Base-by-base conservation (phyloP, 73 alveolate genomes). In the Symbiodinium pilosum region DNA sequence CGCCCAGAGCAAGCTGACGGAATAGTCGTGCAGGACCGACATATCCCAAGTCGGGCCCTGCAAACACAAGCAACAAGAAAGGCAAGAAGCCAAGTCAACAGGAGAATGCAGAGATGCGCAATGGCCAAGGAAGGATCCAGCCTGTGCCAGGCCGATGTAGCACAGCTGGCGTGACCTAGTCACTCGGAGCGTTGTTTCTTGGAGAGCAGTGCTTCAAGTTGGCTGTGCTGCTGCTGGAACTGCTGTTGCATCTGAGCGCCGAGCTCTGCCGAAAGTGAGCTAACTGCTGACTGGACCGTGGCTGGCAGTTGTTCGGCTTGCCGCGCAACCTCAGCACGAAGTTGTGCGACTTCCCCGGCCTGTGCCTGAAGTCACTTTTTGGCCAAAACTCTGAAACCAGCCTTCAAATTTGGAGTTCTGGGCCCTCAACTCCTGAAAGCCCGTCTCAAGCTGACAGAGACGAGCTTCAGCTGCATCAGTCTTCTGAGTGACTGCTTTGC, bases 101-200 rank as follows among this genome's bases (percentile, higher is more conserved):
- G n/a, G n/a, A n/a, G n/a, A n/a, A n/a, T n/a, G n/a, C n/a, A n/a
- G n/a, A n/a, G n/a, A n/a, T n/a, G n/a, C n/a, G n/a, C n/a, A n/a
- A n/a, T n/a, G n/a, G n/a, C n/a, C n/a, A n/a, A n/a, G 11, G 71
- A 26, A 4, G n/a, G 2, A 43, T 18, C 92, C 92, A 16, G n/a
- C 71, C 42, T 9, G 73, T 2, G 26, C 44, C 41, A 6, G 0
- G 47, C 18, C 1, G 47, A n/a, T 11, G 38, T 9, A 16, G 24
- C 32, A 16, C 43, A 12, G n/a, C 92, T 36, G 32, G 42, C 30
- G 1, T 43, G 92, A 12, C 21, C 54, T 84, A 84, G 92, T 84
- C 92, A 84, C 41, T 84, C 92, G 2, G 42, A 18, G 28, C 92
- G 75, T 1, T 26, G 71, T 83, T 32, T 86, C 51, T 86, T 86